Evolutionary conservation across 768 basidiomycete genomes (phyloP), one percentile per base, ranked within the genome.

Genomic region (Phlegmacium glaucopus): DNA sequence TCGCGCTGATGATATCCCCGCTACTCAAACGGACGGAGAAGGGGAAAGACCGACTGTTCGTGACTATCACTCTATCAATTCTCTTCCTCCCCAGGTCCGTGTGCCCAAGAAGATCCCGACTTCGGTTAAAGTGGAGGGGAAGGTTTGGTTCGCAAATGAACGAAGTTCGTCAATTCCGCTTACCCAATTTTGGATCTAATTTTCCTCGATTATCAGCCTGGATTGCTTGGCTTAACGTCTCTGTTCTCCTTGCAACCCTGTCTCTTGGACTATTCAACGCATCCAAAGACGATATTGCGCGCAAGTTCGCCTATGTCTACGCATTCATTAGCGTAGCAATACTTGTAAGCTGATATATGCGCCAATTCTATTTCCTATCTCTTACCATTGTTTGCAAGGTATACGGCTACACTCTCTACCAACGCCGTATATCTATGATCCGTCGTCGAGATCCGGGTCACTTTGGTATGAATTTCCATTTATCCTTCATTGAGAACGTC

Each of bases 91-190:
- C 0, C 75, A 78, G 39, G 81, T 91, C 30, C 74, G 85, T 30
- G 77, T 92, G 0, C 90, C 90, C 0, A 89, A 86, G 71, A 94
- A 93, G 66, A 80, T 90, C 16, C 71, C 86, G 0, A 87, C 87
- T 1, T 80, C 85, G 0, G 74, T 97, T 57, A 88, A 83, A 53
- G 92, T 97, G 13, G 94, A 97, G 62, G 85, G 83, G 16, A 97
- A 97, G 60, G 94, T 97, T 40, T 97, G 94, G 94, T 95, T 97
- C 63, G 93, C 94, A 8, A 96, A 96, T 60, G 94, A 97, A 67
- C 73, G 91, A 61, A 93, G 90, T 93, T 39, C 50, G 83, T 68
- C 7, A 42, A n/a, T 10, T 9, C 38, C 5, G 9, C 42, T 44
- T 43, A 43, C 28, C 42, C 13, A 44, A 12, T 7, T 9, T 10